A percentile compares a stretch with the other conserved stretches of the same genome.
Evolutionary conservation across 2,329 filamentous ascomycete genomes (phyloP).

Genomic region (Penicillium sp.): DNA sequence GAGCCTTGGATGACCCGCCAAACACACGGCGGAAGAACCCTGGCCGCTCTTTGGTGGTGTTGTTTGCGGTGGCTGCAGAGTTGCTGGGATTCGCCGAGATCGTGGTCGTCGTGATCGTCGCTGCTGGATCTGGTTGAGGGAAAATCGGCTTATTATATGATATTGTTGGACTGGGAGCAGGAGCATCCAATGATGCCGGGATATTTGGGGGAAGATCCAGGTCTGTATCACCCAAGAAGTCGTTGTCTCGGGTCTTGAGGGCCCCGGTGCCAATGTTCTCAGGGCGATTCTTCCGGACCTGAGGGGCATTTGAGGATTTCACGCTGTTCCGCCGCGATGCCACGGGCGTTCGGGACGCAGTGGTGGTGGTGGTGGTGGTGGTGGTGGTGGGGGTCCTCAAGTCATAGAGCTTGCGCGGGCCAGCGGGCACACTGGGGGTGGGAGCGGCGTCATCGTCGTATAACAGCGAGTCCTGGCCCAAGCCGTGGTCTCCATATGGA

Average conservation of each 20-base stretch:
- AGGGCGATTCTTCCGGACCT: slow-evolving; percentile 39
- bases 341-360: slow-evolving; percentile 34
- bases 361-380: slow-evolving; percentile 19
- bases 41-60: slow-evolving; percentile 64
- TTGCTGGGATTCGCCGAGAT: slow-evolving; percentile 10
- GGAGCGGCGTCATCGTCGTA: slow-evolving; percentile 73
- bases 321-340: slow-evolving; percentile 46
- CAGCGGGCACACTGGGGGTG: slow-evolving; percentile 78
- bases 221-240: slow-evolving; percentile 30
- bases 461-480: slow-evolving; percentile 28
- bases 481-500: slow-evolving; percentile 23
- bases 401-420: slow-evolving; percentile 63
- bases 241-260: slow-evolving; percentile 35
- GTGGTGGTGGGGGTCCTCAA: slow-evolving; percentile 27
- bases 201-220: slow-evolving; percentile 44
- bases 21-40: slow-evolving; percentile 96
- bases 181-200: slow-evolving; percentile 50
- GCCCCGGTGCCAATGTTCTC: slow-evolving; percentile 43
- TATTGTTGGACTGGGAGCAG: slow-evolving; percentile 57
- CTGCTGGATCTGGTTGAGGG: slow-evolving; percentile 45
- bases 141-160: slow-evolving; percentile 52
- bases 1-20: slow-evolving; percentile 65
- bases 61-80: not conserved
- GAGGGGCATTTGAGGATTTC: slow-evolving; percentile 45
- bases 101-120: slow-evolving; percentile 23